Conservation (phyloP, 169 alveolate genomes). For the Cryptosporidium viatorum region DNA sequence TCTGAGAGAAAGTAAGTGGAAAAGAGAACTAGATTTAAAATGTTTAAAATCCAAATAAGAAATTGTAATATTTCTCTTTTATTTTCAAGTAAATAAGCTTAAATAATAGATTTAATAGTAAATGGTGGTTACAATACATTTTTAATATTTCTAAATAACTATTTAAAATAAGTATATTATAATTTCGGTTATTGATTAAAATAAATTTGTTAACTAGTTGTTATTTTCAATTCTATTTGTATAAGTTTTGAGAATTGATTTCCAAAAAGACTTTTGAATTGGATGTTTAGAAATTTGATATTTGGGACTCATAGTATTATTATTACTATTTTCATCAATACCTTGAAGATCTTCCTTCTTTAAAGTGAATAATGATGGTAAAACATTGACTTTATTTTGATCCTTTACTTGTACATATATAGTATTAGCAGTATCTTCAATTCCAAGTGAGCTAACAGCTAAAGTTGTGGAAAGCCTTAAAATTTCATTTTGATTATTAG, state of each 20-base stretch:
- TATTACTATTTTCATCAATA: neutral
- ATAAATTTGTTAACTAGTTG: neutral
- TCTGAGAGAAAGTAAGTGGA: too few relatives aligned
- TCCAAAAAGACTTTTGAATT: constrained; percentile 45
- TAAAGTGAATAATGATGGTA: neutral
- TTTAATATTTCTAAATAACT: neutral
- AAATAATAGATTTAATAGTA: too few relatives aligned
- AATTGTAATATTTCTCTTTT: too few relatives aligned
- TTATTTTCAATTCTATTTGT: neutral
- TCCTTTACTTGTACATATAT: neutral
- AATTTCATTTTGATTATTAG: constrained; percentile 7
- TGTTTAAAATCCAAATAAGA: too few relatives aligned
- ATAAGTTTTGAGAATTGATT: constrained; percentile 36
- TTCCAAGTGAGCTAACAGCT: constrained; percentile 43
- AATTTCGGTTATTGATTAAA: neutral
- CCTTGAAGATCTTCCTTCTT: neutral
- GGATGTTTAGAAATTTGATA: constrained; percentile 33
- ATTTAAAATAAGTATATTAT: too few relatives aligned
- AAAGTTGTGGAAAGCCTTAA: constrained; percentile 17
- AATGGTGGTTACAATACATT: too few relatives aligned
- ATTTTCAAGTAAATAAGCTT: too few relatives aligned
- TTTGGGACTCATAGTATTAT: constrained; percentile 26
- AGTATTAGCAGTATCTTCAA: neutral
- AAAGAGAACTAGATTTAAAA: too few relatives aligned
- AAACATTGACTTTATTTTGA: neutral